Percentiles rank a stretch among this genome's conserved stretches.
Evolutionary conservation across 2,329 filamentous ascomycete genomes (phyloP).

Genomic region (Epichloe gansuensis): DNA sequence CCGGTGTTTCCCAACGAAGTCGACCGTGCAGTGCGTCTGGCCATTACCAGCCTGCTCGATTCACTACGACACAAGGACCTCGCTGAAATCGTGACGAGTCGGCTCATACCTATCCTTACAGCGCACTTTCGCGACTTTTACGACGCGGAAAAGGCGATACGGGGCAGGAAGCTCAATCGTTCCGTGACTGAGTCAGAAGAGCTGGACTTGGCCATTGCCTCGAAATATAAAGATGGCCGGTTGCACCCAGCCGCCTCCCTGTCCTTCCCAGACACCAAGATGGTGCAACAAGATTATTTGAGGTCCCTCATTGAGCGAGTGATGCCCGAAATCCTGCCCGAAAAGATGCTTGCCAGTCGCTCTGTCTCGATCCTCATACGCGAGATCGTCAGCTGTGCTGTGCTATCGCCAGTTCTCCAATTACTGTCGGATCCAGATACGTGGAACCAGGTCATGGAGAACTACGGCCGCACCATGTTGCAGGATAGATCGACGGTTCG

Average conservation of each 20-base stretch:
- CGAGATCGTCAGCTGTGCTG: constrained; percentile 88
- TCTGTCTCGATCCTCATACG: constrained; percentile 70
- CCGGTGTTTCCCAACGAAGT: constrained; percentile 76
- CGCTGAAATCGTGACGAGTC: constrained; percentile 69
- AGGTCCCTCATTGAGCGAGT: constrained; percentile 61
- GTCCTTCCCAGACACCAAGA: constrained; percentile 71
- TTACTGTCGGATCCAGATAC: constrained; percentile 83
- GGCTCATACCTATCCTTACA: constrained; percentile 78
- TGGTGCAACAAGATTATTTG: constrained; percentile 79
- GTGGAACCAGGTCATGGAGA: constrained; percentile 95
- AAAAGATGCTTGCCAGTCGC: constrained; percentile 62
- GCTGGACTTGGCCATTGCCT: constrained; percentile 88
- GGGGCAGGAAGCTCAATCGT: constrained; percentile 76
- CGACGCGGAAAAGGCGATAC: constrained; percentile 74
- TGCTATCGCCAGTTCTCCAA: constrained; percentile 70
- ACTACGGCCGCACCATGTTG: constrained; percentile 70
- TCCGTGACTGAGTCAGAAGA: constrained; percentile 94
- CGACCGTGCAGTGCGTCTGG: constrained; percentile 64
- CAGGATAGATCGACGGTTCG: constrained; percentile 93
- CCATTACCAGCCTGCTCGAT: constrained; percentile 58
- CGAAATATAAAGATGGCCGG: constrained; percentile 79
- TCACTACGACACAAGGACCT: constrained; percentile 66
- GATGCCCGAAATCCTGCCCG: constrained; percentile 63
- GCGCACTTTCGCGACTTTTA: constrained; percentile 83
- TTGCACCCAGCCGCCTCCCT: constrained; percentile 78